These are phyloP conservation scores for Tetrahymena elliotti DNA, from an alignment of 73 alveolate species.

Conservation along the genomic window DNA sequence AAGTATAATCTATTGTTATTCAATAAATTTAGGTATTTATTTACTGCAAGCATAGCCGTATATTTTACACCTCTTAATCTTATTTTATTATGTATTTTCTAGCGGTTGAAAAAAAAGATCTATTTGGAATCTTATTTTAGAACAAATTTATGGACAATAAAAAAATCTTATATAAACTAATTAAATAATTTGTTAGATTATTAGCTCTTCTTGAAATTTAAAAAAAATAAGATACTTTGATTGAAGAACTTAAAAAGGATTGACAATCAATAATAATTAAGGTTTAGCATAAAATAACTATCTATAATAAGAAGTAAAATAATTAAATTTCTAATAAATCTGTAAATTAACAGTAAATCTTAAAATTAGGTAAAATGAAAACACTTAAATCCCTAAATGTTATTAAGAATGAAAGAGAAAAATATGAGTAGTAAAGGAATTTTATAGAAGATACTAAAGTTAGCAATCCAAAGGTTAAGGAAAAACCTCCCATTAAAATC, in stretches of 20 bases:
- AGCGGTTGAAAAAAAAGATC: background rate
- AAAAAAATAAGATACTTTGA: no score
- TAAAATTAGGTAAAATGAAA: background rate
- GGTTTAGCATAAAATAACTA: background rate
- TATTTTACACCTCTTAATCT: no score
- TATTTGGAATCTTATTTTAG: background rate
- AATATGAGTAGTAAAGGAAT: background rate
- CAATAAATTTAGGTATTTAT: no score
- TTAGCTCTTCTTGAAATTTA: no score
- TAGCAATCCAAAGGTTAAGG: background rate
- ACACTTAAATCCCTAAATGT: background rate
- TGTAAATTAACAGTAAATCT: background rate
- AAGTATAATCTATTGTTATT: no score
- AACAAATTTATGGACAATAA: background rate
- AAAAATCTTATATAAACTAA: background rate
- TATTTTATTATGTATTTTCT: background rate
- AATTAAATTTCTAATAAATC: background rate
- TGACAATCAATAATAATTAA: no score
- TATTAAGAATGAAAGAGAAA: background rate
- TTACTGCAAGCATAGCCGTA: no score
- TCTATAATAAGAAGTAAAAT: no score
- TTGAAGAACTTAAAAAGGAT: no score
- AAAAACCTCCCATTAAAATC: background rate
- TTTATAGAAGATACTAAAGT: background rate
- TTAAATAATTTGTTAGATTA: background rate